Evolutionary conservation across 2,329 filamentous ascomycete genomes (phyloP).

Genomic region (Stagonosporopsis vannaccii): DNA sequence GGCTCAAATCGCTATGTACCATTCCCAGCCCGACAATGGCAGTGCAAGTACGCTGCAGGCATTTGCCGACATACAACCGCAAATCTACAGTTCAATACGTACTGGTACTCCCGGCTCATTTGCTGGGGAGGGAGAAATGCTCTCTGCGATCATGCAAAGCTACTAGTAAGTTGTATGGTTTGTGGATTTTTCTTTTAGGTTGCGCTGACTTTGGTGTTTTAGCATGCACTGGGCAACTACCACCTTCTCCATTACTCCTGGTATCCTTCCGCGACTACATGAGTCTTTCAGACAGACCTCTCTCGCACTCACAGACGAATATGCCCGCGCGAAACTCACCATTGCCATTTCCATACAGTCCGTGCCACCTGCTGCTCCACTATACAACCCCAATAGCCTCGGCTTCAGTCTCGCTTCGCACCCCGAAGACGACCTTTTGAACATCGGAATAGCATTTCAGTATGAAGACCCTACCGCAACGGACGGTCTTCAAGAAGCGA

Average conservation of each 20-base stretch:
- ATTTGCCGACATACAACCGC: conserved; percentile 11
- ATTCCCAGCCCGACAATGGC: background rate
- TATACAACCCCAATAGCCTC: conserved; percentile 7
- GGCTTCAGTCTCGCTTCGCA: conserved; percentile 1
- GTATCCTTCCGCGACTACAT: background rate
- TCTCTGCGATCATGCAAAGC: background rate
- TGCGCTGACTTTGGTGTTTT: background rate
- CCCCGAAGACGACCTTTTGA: background rate
- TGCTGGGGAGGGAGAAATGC: background rate
- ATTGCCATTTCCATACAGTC: conserved; percentile 11
- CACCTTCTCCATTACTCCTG: background rate
- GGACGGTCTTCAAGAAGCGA: conserved; percentile 20
- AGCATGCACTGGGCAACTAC: background rate
- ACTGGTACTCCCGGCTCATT: conserved; percentile 26
- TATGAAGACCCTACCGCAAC: conserved; percentile 24
- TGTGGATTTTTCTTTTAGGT: background rate
- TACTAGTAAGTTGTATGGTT: background rate
- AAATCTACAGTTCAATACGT: conserved; percentile 30
- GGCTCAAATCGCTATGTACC: conserved; percentile 1
- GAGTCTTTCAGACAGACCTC: background rate
- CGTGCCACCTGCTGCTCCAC: conserved; percentile 5
- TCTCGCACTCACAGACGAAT: background rate
- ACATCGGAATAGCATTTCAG: conserved; percentile 26
- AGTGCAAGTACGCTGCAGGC: background rate
- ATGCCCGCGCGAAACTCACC: conserved; percentile 7